Evolutionary conservation across 257 asterid species (phyloP), one percentile per base, ranked within the genome.

Genomic region (Ehretia macrophylla): DNA sequence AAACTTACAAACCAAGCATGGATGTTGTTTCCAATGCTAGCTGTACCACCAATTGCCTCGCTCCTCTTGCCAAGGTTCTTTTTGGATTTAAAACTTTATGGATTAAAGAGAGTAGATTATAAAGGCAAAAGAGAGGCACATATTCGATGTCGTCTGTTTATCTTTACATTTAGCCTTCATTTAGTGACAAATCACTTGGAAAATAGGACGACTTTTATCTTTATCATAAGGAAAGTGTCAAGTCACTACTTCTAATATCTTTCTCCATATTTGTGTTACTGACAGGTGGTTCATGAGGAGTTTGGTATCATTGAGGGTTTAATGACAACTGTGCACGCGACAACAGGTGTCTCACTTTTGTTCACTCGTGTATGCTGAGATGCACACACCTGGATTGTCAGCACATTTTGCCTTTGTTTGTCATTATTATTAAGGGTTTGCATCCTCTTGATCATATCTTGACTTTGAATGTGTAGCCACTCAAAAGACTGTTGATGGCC

Each of bases 261-360:
- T 42, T 42, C 12, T 42, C 47, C 16, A 42, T 42, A 14, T 42
- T 42, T 64, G 50, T 14, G 44, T 65, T 54, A 68, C 67, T 68
- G 53, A 60, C 80, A 93, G 99, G 96, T 93, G 48, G 97, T 93
- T 54, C 96, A 93, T 49, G 96, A 93, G 72, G 97, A 93, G 73
- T 93, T 93, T 82, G 99, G 99, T 60, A 93, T 93, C 32, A 8
- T 89, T 45, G 95, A 93, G 79, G 99, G 97, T 47, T 72, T 93
- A 53, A 93, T 93, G 99, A 93, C 99, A 17, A 93, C 99, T 59
- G 99, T 93, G 51, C 99, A 93, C 76, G 97, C 97, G 47, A 93
- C 97, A 38, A 93, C 99, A 80, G 97, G 99, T 89, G 58, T 55
- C 48, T 42, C 42, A 59, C 45, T 22, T 19, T 65, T 21, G 8